Base-by-base conservation (phyloP, 768 basidiomycete species). In the Lactifluus volemus region DNA sequence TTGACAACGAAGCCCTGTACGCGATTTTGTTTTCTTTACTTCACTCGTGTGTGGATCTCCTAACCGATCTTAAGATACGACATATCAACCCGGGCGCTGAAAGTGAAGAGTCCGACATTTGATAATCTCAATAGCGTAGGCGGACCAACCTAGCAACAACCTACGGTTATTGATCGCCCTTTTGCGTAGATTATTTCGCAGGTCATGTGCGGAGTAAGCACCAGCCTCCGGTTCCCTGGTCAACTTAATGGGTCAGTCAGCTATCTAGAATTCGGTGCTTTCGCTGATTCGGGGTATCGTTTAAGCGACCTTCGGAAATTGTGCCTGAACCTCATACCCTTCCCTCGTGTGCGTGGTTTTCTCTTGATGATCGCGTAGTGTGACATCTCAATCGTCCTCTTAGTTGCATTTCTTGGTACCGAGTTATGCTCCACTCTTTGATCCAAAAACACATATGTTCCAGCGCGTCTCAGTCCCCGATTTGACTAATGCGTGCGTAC, bases 381-480 rank as follows among this genome's bases (percentile, higher is more conserved):
- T 12, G 36, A 29, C 12, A 41, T 17, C 36, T 65, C 41, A 47
- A 60, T 45, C 61, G 15, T 57, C 41, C 30, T 53, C 69, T 68
- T 72, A 96, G 86, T 81, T 98, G 55, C 96, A 99, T 72, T 99
- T 98, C 83, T 82, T 99, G 67, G 89, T 92, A 78, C 92, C 92
- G 52, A 94, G 92, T 65, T 97, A 93, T 71, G 93, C 92, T 0
- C 97, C 97, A 0, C 84, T 98, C 67, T 84, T 81, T 64, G 82
- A 92, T 65, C 78, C 83, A 3, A 83, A 82, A 57, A 77, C 84
- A 0, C 76, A 76, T 51, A 74, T 81, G 2, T 94, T 81, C 74
- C 78, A 86, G 65, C 78, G 78, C 29, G 73, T 79, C 48, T 82
- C 82, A 6, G 77, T 89, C 4, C 68, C 83, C 0, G 91, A 94